These are phyloP conservation scores for Phlebopus sp. DNA, from an alignment of 1,284 basidiomycete species.

Conservation along the genomic window DNA sequence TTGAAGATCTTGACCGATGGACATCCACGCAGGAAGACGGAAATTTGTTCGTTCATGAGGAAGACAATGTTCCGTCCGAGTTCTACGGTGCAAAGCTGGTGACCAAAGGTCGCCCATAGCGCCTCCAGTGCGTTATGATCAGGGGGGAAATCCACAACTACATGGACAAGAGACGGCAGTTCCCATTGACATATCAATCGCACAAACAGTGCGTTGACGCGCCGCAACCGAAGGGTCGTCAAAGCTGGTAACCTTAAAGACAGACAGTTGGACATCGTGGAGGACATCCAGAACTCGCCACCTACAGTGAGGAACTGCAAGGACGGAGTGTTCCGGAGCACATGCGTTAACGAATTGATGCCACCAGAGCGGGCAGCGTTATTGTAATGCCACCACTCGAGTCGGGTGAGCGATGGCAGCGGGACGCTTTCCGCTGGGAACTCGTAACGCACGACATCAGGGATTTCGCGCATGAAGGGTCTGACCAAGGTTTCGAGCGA, in stretches of 20 bases:
- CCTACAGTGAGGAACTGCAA: slow-evolving; percentile 57
- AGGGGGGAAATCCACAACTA: slow-evolving; percentile 35
- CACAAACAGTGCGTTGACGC: slow-evolving; percentile 49
- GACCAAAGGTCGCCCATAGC: slow-evolving; percentile 49
- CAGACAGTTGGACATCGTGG: slow-evolving; percentile 12
- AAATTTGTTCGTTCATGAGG: slow-evolving; percentile 44
- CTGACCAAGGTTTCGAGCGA: slow-evolving; percentile 56
- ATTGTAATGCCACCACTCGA: slow-evolving; percentile 66
- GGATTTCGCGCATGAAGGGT: slow-evolving; percentile 32
- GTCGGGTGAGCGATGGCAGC: slow-evolving; percentile 51
- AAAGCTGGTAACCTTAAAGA: slow-evolving; percentile 42
- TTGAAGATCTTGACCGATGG: slow-evolving; percentile 49
- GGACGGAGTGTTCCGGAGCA: slow-evolving; percentile 51
- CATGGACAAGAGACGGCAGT: slow-evolving; percentile 48
- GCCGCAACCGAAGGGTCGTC: slow-evolving; percentile 50
- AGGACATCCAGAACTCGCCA: slow-evolving; percentile 40
- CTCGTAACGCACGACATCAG: slow-evolving; percentile 45
- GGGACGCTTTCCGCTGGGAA: slow-evolving; percentile 46
- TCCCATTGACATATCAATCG: slow-evolving; percentile 49
- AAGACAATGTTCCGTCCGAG: slow-evolving; percentile 55
- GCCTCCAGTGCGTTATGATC: slow-evolving; percentile 25
- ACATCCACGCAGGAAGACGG: slow-evolving; percentile 45
- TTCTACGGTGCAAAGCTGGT: slow-evolving; percentile 52
- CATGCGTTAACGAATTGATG: slow-evolving; percentile 56
- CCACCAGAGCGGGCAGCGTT: slow-evolving; percentile 62